A percentile compares a stretch with the other conserved stretches of the same genome.
Evolutionary conservation across 371 early-diverging fungal genomes (phyloP).

Genomic region (Mortierella sp.): DNA sequence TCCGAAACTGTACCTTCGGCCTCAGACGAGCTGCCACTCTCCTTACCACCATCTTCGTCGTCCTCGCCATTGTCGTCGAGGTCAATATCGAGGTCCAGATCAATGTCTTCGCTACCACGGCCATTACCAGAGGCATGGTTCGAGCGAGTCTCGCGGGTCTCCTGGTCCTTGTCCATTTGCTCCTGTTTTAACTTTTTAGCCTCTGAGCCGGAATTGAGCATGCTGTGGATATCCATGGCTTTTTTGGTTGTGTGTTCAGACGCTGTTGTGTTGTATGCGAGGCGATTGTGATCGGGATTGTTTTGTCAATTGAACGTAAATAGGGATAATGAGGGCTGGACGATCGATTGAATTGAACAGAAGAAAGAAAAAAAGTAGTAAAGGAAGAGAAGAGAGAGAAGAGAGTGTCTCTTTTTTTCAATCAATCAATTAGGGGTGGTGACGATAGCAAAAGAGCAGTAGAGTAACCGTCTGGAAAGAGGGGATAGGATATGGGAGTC

Average conservation of each 20-base stretch:
- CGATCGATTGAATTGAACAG: neutral
- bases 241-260: too few species aligned
- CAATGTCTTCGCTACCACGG: slow-evolving; percentile 35
- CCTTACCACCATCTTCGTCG: slow-evolving; percentile 19
- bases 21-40: slow-evolving; percentile 39
- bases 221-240: slow-evolving; percentile 46
- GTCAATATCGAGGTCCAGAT: slow-evolving; percentile 46
- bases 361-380: neutral
- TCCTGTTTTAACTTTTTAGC: slow-evolving; percentile 15
- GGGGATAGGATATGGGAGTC: too few species aligned
- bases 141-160: slow-evolving; percentile 14
- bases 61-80: slow-evolving; percentile 34
- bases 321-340: neutral
- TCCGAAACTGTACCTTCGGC: slow-evolving; percentile 41
- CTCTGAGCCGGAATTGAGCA: slow-evolving; percentile 40
- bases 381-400: neutral
- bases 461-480: neutral
- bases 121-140: neutral
- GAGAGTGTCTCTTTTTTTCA: neutral
- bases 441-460: neutral
- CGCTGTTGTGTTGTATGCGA: neutral
- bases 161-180: neutral
- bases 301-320: neutral
- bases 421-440: neutral
- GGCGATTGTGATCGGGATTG: neutral